Conservation (phyloP, 1,284 basidiomycete genomes). For the Neotropicomus parvogracilis region DNA sequence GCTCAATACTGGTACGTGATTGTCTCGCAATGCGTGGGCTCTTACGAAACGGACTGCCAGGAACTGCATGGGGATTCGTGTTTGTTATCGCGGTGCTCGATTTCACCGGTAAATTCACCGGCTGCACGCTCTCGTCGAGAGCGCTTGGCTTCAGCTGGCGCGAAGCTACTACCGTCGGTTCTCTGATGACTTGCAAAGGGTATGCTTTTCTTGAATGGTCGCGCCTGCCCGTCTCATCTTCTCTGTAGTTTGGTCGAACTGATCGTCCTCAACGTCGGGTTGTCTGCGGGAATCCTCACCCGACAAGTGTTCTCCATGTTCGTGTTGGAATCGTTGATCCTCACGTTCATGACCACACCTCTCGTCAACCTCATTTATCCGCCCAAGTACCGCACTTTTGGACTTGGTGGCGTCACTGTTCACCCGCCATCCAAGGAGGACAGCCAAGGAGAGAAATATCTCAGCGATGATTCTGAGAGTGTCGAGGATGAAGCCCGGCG, state of each 20-base stretch:
- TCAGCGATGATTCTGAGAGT: conserved; percentile 10
- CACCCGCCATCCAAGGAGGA: background rate
- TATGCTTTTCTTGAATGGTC: conserved; percentile 31
- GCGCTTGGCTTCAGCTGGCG: conserved; percentile 73
- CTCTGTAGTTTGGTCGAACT: conserved; percentile 71
- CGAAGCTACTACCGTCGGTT: conserved; percentile 83
- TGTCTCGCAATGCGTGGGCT: conserved; percentile 22
- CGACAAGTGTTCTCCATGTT: conserved; percentile 83
- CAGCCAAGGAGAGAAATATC: conserved; percentile 5
- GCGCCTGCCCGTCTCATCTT: conserved; percentile 3
- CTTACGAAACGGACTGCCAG: conserved; percentile 49
- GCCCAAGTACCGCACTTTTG: conserved; percentile 51
- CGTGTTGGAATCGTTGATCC: conserved; percentile 80
- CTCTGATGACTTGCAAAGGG: conserved; percentile 96
- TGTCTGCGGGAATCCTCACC: conserved; percentile 79
- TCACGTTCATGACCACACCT: conserved; percentile 90
- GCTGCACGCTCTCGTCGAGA: conserved; percentile 68
- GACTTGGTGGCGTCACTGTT: conserved; percentile 14
- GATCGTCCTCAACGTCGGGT: conserved; percentile 93
- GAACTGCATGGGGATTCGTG: conserved; percentile 89
- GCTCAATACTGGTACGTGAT: conserved; percentile 59
- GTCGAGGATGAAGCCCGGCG: conserved; percentile 20
- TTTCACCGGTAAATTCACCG: conserved; percentile 80
- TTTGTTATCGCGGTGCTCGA: conserved; percentile 79
- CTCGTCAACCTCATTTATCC: conserved; percentile 79